Evolutionary conservation across 192 early-diverging fungal genomes (phyloP).

Genomic region (Coemansia sp.): DNA sequence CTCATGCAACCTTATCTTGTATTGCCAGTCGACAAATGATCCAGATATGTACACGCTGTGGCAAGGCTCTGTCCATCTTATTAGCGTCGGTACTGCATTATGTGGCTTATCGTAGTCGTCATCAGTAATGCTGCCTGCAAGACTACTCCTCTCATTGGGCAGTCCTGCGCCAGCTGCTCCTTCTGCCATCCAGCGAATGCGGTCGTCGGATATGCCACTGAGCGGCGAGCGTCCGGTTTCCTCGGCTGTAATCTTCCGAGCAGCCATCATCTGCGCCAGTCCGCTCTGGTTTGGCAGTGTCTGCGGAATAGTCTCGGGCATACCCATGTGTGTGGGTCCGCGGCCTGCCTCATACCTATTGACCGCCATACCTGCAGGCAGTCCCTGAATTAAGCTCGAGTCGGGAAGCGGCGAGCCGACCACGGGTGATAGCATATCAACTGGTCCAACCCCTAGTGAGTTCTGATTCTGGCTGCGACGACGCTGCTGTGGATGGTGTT

Average conservation of each 20-base stretch:
- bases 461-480: slow-evolving; percentile 5
- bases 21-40: slow-evolving; percentile 96
- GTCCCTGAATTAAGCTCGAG: slow-evolving; percentile 3
- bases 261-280: slow-evolving; percentile 51
- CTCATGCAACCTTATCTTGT: slow-evolving; percentile 76
- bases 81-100: slow-evolving; percentile 77
- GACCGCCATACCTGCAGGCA: neutral
- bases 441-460: slow-evolving; percentile 35
- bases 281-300: slow-evolving; percentile 54
- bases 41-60: slow-evolving; percentile 89
- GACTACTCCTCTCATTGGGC: slow-evolving; percentile 3
- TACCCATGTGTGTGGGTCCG: slow-evolving; percentile 21
- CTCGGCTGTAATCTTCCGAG: slow-evolving; percentile 34
- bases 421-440: slow-evolving; percentile 49
- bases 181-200: slow-evolving; percentile 29
- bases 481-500: slow-evolving; percentile 8
- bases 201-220: slow-evolving; percentile 45
- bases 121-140: slow-evolving; percentile 14
- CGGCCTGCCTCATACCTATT: slow-evolving; percentile 11
- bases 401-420: slow-evolving; percentile 54
- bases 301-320: slow-evolving; percentile 52
- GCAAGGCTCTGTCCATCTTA: slow-evolving; percentile 75
- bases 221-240: slow-evolving; percentile 42
- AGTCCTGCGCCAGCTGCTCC: slow-evolving; percentile 7
- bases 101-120: slow-evolving; percentile 12